Evolutionary conservation across 2,329 filamentous ascomycete genomes (phyloP), one percentile per base, ranked within the genome.

Genomic region (Cladosporium sphaerospermum): DNA sequence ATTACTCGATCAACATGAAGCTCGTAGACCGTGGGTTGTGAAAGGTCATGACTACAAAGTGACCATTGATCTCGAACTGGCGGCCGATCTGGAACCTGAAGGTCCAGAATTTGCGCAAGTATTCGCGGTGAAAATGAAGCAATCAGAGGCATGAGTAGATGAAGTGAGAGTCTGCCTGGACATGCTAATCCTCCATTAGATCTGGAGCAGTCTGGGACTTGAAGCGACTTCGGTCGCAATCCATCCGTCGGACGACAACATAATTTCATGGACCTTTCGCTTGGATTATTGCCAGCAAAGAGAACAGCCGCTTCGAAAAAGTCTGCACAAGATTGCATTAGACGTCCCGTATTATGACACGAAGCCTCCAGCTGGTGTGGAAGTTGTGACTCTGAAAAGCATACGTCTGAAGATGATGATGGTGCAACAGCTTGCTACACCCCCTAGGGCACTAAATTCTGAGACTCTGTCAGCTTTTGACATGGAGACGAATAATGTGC

Each of bases 351-450:
- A 36, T 36, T 19, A 51, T 37, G 48, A 51, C n/a, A 23, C n/a
- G 2, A 43, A 51, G n/a, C 48, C 48, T 14, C 48, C 48, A 31
- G 16, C 48, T 18, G 48, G 40, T n/a, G 40, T 51, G n/a, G 11
- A 4, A 14, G 40, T 37, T 6, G 31, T 28, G 9, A 31, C 16
- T 16, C 39, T 51, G 16, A 40, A 44, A 19, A 11, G 11, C n/a
- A 11, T 51, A 13, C 32, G 16, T 18, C 11, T 44, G 31, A 43
- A 51, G 11, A 16, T 42, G 16, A 18, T 16, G 9, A 3, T 42
- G 40, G 11, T 14, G 11, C 40, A 10, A 19, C 9, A 14, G 23
- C 14, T 14, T 16, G 11, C 36, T 14, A 3, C n/a, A 5, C n/a
- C 4, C 13, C 13, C 36, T 14, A 14, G 2, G 4, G 8, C 2